Evolutionary conservation across 306 rosid species (phyloP).

Genomic region (Pterocarpus santalinus): DNA sequence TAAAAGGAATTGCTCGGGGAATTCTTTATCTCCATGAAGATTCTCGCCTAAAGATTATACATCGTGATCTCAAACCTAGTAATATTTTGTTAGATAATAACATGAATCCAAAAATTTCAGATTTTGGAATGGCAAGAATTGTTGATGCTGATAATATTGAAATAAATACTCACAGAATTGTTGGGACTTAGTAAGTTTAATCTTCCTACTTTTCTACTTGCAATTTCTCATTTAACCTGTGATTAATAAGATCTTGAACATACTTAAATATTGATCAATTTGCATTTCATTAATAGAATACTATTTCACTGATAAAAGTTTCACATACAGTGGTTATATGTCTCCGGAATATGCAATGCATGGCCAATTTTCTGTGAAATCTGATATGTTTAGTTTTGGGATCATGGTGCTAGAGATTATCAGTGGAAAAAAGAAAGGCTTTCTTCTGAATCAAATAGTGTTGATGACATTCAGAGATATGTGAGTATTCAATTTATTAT

Average conservation of each 20-base stretch:
- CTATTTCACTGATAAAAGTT: neutral
- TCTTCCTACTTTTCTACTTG: neutral
- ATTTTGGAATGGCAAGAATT: too few species aligned
- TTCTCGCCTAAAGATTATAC: too few species aligned
- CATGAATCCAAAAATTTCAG: too few species aligned
- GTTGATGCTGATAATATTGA: too few species aligned
- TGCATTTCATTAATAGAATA: neutral
- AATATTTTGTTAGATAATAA: too few species aligned
- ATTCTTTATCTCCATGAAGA: too few species aligned
- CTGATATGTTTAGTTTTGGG: constrained; percentile 12
- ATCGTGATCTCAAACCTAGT: too few species aligned
- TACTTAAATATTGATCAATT: neutral
- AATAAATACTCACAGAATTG: too few species aligned
- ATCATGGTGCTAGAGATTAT: constrained; percentile 29
- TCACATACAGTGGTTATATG: neutral
- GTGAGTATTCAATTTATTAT: constrained; percentile 8
- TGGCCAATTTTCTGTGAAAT: constrained; percentile 21
- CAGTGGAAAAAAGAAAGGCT: constrained; percentile 16
- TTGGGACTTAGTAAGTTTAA: neutral
- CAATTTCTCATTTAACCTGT: neutral
- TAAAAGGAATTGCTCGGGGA: too few species aligned
- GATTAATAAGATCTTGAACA: neutral
- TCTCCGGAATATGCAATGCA: neutral
- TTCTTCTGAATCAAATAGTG: neutral
- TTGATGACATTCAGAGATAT: constrained; percentile 16